phyloP scores from a whole-genome alignment of 2,329 filamentous ascomycete species.

The Scytalidium sp. region DNA sequence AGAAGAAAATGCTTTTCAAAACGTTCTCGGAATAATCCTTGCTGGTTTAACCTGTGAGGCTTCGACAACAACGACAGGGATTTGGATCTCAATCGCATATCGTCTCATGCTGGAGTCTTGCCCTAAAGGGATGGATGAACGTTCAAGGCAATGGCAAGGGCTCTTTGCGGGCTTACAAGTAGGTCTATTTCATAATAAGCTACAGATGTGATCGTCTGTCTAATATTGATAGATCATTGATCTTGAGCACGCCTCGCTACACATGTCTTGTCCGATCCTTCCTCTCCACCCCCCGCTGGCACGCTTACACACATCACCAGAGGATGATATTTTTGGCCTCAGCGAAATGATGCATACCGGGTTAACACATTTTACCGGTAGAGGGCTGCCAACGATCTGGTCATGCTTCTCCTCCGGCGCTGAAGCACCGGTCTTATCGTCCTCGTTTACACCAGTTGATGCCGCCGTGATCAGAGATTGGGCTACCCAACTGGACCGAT shows the following conservation, averaged over 20 bases:
- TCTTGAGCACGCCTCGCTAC: slow-evolving; percentile 40
- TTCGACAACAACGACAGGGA: slow-evolving; percentile 38
- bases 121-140: slow-evolving; percentile 34
- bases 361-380: slow-evolving; percentile 38
- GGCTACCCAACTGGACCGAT: slow-evolving; percentile 38
- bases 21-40: slow-evolving; percentile 38
- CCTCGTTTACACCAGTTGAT: slow-evolving; percentile 35
- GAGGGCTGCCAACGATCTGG: slow-evolving; percentile 40
- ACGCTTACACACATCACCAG: slow-evolving; percentile 32
- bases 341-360: slow-evolving; percentile 44
- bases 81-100: slow-evolving; percentile 42
- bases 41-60: slow-evolving; percentile 38
- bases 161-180: slow-evolving; percentile 33
- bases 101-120: slow-evolving; percentile 38
- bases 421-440: slow-evolving; percentile 15
- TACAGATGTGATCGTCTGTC: not conserved
- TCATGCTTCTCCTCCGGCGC: slow-evolving; percentile 32
- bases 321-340: slow-evolving; percentile 38
- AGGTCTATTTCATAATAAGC: not conserved
- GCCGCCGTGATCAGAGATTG: slow-evolving; percentile 39
- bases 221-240: slow-evolving; percentile 35
- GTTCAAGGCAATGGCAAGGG: slow-evolving; percentile 36
- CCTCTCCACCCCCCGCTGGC: slow-evolving; percentile 36
- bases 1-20: slow-evolving; percentile 40
- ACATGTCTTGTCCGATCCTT: slow-evolving; percentile 38